phyloP scores from a whole-genome alignment of 2,329 filamentous ascomycete genomes.

The Rhexocercosporidium sp. region DNA sequence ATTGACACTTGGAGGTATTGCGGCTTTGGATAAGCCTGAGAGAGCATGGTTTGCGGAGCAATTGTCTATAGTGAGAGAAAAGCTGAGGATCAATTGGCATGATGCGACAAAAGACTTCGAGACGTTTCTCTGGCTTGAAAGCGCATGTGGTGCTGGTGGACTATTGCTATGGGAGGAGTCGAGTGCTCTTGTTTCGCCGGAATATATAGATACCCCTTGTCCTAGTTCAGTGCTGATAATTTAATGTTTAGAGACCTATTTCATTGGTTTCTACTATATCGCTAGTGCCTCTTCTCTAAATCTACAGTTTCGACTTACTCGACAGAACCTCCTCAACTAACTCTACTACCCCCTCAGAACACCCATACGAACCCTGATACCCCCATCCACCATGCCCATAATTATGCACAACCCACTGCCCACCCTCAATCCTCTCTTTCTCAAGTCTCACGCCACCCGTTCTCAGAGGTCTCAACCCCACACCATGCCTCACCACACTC shows the following conservation, averaged over 20 bases:
- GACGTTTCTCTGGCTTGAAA: conserved; percentile 17
- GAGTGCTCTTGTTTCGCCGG: not conserved
- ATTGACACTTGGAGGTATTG: conserved; percentile 12
- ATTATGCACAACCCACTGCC: conserved; percentile 61
- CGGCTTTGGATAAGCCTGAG: conserved; percentile 15
- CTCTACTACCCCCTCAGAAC: conserved; percentile 67
- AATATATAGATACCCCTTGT: not conserved
- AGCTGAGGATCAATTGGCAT: not conserved
- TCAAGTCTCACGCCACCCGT: conserved; percentile 66
- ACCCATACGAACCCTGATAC: conserved; percentile 70
- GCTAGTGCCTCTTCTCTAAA: not conserved
- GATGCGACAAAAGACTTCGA: not conserved
- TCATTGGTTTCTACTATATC: no score
- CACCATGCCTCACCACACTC: conserved; percentile 69
- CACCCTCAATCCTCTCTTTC: conserved; percentile 60
- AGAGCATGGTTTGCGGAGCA: conserved; percentile 14
- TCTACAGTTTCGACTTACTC: conserved; percentile 31
- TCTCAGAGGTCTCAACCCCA: conserved; percentile 68
- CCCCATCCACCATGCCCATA: conserved; percentile 68
- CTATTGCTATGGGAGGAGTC: conserved; percentile 3
- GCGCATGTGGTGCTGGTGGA: conserved; percentile 12
- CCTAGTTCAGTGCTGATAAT: not conserved
- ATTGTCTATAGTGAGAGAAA: not conserved
- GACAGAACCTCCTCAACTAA: conserved; percentile 61
- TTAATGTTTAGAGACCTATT: no score